A percentile compares a stretch with the other conserved stretches of the same genome.
Conservation (phyloP, 2,329 filamentous ascomycete species). For the Ophiocordyceps camponoti-saundersi region DNA sequence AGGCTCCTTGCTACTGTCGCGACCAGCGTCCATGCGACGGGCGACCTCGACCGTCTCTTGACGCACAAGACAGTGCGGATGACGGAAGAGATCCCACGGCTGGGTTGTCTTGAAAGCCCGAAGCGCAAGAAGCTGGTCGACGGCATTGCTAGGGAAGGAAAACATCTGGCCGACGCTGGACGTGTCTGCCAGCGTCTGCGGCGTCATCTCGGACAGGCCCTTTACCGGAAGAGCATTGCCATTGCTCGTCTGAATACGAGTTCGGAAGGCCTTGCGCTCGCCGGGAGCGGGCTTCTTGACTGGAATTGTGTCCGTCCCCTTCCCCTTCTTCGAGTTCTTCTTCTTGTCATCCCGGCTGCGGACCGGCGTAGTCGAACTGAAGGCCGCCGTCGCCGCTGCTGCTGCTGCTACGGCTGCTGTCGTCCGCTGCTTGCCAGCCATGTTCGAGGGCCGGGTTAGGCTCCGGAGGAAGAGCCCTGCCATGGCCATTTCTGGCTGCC, state of each 20-base stretch:
- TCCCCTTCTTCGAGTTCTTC: conserved; percentile 36
- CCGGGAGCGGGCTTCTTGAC: conserved; percentile 48
- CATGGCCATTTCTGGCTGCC: neutral
- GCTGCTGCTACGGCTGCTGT: neutral
- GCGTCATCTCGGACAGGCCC: conserved; percentile 44
- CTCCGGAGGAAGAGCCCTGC: neutral
- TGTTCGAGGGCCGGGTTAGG: conserved; percentile 1
- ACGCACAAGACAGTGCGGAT: conserved; percentile 63
- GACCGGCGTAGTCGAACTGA: conserved; percentile 19
- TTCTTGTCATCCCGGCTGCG: conserved; percentile 14
- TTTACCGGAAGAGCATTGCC: conserved; percentile 72
- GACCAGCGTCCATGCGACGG: conserved; percentile 36
- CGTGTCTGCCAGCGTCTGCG: conserved; percentile 33
- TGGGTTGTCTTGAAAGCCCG: conserved; percentile 87
- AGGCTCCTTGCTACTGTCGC: conserved; percentile 33
- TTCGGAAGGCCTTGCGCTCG: conserved; percentile 74
- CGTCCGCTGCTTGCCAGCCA: neutral
- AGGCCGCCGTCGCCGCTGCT: conserved; percentile 12
- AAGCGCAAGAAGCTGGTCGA: conserved; percentile 67
- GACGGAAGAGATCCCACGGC: conserved; percentile 72
- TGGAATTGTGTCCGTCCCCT: conserved; percentile 14
- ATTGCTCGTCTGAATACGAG: conserved; percentile 84
- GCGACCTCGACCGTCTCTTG: conserved; percentile 60
- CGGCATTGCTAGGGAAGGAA: conserved; percentile 47
- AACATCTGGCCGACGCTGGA: conserved; percentile 49